Base-by-base conservation (phyloP, 1,284 basidiomycete genomes). In the Ustilago bromivora region DNA sequence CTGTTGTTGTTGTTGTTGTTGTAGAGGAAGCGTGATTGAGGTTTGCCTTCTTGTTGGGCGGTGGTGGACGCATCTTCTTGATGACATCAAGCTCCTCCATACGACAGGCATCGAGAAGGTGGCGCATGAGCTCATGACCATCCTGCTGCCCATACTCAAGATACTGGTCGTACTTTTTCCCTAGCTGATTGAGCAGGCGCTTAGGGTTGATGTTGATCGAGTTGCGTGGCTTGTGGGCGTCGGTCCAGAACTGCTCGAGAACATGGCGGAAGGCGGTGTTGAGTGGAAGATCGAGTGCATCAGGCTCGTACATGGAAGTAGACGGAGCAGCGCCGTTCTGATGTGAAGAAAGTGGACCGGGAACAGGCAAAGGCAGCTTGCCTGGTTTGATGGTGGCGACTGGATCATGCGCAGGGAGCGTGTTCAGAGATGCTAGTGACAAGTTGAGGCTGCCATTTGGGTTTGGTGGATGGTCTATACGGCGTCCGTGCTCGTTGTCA, bases 71-170 rank as follows among this genome's bases (percentile, higher is more conserved):
- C 53, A 92, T 89, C 78, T 91, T 90, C 86, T 94, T 94, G 87
- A 94, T 94, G 57, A 93, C 88, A 85, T 98, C 95, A 69, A 92
- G 88, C 86, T 98, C 95, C 85, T 98, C 95, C 94, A 96, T 95
- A 57, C 94, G 90, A 89, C 96, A 93, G n/a, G 92, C 92, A 85
- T 97, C 95, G 53, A 97, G 88, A 66, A 97, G 88, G 75, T 95
- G 94, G 43, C 94, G 89, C 53, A 97, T 88, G 76, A 96, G 92
- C 87, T 97, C 95, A 84, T 98, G 95, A 6, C 95, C 94, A 82
- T 98, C 95, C 87, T 98, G 95, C 86, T 98, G 95, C 60, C 87
- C 83, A 57, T 88, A 88, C 82, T 95, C 94, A 56, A 94, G 90
- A 84, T 96, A 98, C 82, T 98, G 95, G 79, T 95, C 93, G 85